Conservation (phyloP, 306 rosid species). For the cucumber (Cucumis sativus) region DNA sequence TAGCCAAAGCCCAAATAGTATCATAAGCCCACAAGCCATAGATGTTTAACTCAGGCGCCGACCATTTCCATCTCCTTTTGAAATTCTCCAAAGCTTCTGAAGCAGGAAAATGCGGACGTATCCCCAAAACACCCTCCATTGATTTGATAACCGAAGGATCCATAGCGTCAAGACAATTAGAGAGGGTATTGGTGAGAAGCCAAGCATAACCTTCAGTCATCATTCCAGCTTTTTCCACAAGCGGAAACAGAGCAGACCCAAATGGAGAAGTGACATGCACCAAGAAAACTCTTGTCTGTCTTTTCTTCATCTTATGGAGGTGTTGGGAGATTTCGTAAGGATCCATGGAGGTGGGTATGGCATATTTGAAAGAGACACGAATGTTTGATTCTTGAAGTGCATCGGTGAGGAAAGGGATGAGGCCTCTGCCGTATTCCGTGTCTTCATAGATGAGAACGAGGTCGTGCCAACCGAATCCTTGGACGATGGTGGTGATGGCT, state of each 20-base stretch:
- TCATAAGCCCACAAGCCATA: constrained; percentile 38
- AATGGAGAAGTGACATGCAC: constrained; percentile 23
- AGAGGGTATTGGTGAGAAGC: constrained; percentile 17
- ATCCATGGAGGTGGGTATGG: constrained; percentile 15
- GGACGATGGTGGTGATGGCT: constrained; percentile 21
- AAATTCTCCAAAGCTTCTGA: constrained; percentile 14
- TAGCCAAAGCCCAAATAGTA: constrained; percentile 19
- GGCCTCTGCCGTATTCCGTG: constrained; percentile 28
- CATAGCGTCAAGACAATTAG: constrained; percentile 4
- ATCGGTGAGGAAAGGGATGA: constrained; percentile 22
- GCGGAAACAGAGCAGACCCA: constrained; percentile 17
- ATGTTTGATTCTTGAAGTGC: constrained; percentile 15
- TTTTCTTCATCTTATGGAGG: constrained; percentile 9
- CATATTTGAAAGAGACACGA: constrained; percentile 15
- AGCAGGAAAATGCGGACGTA: constrained; percentile 13
- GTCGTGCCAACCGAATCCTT: constrained; percentile 21
- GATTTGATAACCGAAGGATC: constrained; percentile 6
- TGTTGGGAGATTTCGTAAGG: constrained; percentile 2
- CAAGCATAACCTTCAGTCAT: constrained; percentile 19
- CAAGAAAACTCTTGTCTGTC: constrained; percentile 15
- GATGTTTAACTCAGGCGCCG: constrained; percentile 5
- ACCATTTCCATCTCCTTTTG: constrained; percentile 15
- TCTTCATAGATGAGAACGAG: constrained; percentile 27
- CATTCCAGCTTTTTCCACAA: constrained; percentile 16
- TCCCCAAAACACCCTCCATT: constrained; percentile 36